Conservation (phyloP, 2,329 filamentous ascomycete genomes). For the Botrytis squamosa region DNA sequence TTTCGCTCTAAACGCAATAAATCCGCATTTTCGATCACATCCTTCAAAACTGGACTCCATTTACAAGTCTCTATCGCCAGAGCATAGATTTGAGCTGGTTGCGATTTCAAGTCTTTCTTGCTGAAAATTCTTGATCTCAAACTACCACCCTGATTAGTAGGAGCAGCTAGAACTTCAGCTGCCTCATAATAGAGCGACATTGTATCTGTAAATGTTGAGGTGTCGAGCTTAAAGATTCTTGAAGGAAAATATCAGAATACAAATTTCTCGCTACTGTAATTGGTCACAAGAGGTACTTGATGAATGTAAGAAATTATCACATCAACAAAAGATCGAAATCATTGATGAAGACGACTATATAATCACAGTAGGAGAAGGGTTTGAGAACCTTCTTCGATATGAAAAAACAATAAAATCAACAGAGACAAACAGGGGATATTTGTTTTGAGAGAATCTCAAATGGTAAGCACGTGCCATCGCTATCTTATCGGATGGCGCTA, state of each 20-base stretch:
- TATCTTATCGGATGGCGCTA: constrained; percentile 22
- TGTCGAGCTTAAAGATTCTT: neutral
- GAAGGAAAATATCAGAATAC: constrained; percentile 17
- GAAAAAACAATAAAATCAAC: neutral
- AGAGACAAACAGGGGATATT: neutral
- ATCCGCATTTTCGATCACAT: constrained; percentile 80
- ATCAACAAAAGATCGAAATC: neutral
- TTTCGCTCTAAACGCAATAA: constrained; percentile 80
- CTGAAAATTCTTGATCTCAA: constrained; percentile 83
- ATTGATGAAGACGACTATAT: neutral
- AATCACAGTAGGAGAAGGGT: neutral
- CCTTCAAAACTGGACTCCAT: constrained; percentile 83
- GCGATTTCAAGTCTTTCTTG: constrained; percentile 71
- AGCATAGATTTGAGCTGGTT: constrained; percentile 81
- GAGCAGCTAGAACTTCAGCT: constrained; percentile 66
- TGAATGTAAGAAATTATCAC: constrained; percentile 1
- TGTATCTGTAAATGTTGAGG: constrained; percentile 4
- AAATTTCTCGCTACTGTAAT: constrained; percentile 13
- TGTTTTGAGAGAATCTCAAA: constrained; percentile 1
- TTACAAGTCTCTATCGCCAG: constrained; percentile 83
- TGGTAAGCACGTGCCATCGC: constrained; percentile 13
- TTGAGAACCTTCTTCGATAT: neutral
- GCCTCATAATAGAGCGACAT: constrained; percentile 98
- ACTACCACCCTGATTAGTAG: constrained; percentile 70
- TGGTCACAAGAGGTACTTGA: constrained; percentile 3